These are phyloP conservation scores for Stylosanthes scabra DNA, from an alignment of 331 rosid genomes.

Conservation along the genomic window DNA sequence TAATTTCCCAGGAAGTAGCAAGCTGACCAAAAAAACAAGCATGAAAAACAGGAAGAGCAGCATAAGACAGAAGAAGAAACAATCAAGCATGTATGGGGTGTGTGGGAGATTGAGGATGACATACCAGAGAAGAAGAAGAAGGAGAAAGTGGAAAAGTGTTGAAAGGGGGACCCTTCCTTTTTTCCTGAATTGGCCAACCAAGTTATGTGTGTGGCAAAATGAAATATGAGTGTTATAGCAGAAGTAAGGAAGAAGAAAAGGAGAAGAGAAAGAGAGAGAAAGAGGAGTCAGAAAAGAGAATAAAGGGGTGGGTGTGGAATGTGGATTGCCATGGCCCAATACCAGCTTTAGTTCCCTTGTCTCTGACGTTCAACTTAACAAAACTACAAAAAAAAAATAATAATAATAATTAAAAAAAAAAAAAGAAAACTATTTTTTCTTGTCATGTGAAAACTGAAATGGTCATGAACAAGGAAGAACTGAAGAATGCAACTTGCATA, in stretches of 20 bases:
- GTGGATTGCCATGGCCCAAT: constrained; percentile 81
- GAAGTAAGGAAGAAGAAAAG: constrained; percentile 77
- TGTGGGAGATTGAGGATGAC: constrained; percentile 16
- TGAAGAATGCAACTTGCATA: constrained; percentile 1
- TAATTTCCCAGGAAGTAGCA: constrained; percentile 9
- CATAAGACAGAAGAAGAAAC: constrained; percentile 31
- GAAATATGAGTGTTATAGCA: constrained; percentile 31
- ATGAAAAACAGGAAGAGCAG: background rate
- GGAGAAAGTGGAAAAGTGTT: constrained; percentile 25
- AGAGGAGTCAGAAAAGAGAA: constrained; percentile 47
- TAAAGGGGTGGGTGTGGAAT: constrained; percentile 78
- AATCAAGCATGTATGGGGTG: constrained; percentile 33
- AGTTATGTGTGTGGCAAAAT: constrained; percentile 37
- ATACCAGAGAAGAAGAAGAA: constrained; percentile 57
- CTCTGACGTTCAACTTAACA: constrained; percentile 12
- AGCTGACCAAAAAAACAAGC: background rate
- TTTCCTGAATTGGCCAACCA: constrained; percentile 35
- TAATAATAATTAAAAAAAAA: background rate
- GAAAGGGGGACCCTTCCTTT: constrained; percentile 43
- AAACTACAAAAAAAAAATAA: background rate
- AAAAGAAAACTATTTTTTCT: background rate
- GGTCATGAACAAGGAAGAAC: constrained; percentile 33
- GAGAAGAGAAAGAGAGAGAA: background rate
- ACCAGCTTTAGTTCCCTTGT: constrained; percentile 51
- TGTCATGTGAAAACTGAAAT: constrained; percentile 43